A percentile compares a stretch with the other conserved stretches of the same genome.
These are phyloP conservation scores for Aspergillus funiculosus DNA, from an alignment of 495 filamentous ascomycete species.

Conservation along the genomic window DNA sequence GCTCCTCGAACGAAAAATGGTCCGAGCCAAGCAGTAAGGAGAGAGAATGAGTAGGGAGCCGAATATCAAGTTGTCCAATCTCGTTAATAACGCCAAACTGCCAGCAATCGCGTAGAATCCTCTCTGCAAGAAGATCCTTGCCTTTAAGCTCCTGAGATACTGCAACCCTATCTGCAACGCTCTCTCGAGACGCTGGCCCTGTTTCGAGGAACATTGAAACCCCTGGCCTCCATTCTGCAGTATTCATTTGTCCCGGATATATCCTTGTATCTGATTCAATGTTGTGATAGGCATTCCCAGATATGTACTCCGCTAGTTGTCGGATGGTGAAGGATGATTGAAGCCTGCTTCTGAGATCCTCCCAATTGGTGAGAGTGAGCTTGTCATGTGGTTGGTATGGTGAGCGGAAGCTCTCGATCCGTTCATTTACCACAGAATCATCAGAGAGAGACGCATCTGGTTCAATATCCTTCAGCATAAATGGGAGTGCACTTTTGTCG, in stretches of 20 bases:
- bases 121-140: conserved; percentile 34
- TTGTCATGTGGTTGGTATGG: conserved; percentile 19
- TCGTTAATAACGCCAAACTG: conserved; percentile 33
- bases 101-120: conserved; percentile 43
- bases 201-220: conserved; percentile 23
- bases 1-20: conserved; percentile 39
- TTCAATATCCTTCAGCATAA: conserved; percentile 29
- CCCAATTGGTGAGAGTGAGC: conserved; percentile 24
- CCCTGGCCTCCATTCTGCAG: conserved; percentile 28
- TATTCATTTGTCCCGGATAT: not conserved
- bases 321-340: conserved; percentile 29
- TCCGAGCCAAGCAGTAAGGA: conserved; percentile 27
- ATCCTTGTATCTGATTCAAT: not conserved
- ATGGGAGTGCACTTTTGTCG: conserved; percentile 15
- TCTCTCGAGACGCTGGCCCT: not conserved
- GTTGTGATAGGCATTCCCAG: not conserved
- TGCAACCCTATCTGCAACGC: conserved; percentile 14
- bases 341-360: conserved; percentile 24
- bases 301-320: conserved; percentile 33
- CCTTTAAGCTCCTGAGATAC: conserved; percentile 18
- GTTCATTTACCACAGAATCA: conserved; percentile 7
- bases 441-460: conserved; percentile 14
- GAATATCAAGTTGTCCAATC: conserved; percentile 40
- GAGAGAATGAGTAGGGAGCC: conserved; percentile 22
- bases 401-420: conserved; percentile 25